These are phyloP conservation scores for Lasiodiplodia sp. DNA, from an alignment of 2,329 filamentous ascomycete species.

Conservation along the genomic window DNA sequence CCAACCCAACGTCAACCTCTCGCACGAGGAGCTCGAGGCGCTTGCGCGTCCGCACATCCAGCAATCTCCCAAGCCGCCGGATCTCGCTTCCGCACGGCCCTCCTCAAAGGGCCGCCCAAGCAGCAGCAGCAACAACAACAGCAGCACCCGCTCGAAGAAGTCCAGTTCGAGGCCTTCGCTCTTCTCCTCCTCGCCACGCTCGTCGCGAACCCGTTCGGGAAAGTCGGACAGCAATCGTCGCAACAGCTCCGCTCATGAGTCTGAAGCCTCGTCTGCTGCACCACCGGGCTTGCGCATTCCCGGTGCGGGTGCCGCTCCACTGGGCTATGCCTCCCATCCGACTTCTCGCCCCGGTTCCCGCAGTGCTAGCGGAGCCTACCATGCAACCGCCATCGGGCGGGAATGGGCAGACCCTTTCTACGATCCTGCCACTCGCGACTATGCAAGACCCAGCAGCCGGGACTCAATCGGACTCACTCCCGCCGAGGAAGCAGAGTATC, in stretches of 20 bases:
- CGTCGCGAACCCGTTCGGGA: constrained; percentile 38
- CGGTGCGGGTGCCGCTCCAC: constrained; percentile 54
- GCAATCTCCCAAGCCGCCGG: constrained; percentile 34
- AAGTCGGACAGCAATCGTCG: constrained; percentile 41
- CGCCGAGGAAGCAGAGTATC: constrained; percentile 34
- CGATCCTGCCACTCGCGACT: constrained; percentile 15
- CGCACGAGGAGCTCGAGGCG: constrained; percentile 79
- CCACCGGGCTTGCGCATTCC: constrained; percentile 57
- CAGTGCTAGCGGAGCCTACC: constrained; percentile 37
- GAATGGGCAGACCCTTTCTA: constrained; percentile 5
- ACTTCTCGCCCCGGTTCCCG: constrained; percentile 54
- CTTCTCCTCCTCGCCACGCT: constrained; percentile 35
- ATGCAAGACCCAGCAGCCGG: constrained; percentile 43
- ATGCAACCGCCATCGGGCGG: not conserved
- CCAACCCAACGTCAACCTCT: constrained; percentile 80
- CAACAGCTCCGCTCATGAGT: constrained; percentile 34
- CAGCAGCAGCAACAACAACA: constrained; percentile 41
- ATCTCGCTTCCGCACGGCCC: constrained; percentile 41
- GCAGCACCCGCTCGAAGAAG: constrained; percentile 45
- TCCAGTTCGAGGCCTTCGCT: constrained; percentile 39
- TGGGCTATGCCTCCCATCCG: constrained; percentile 37
- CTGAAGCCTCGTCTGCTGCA: constrained; percentile 34
- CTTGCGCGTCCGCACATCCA: constrained; percentile 36
- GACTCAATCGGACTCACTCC: constrained; percentile 44
- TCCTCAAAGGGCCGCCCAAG: constrained; percentile 41